Percentiles rank a stretch among this genome's conserved stretches.
phyloP scores from a whole-genome alignment of 202 grass and related monocot species.

The Setaria italica region DNA sequence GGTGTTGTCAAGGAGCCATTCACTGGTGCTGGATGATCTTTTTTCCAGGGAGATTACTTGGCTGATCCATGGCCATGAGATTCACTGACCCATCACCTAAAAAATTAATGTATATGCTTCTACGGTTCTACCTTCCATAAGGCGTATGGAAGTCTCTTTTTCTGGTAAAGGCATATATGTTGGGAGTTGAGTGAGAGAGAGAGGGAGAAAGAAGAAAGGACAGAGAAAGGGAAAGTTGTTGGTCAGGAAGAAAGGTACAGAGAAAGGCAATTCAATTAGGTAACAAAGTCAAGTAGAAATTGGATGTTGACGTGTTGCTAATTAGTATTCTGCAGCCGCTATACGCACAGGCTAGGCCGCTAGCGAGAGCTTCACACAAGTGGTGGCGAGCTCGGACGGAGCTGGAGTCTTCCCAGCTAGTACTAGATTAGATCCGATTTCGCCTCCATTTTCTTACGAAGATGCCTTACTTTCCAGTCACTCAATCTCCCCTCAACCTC shows the following conservation, averaged over 20 bases:
- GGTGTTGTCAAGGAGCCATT: constrained; percentile 30
- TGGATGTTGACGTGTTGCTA: constrained; percentile 16
- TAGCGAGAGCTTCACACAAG: neutral
- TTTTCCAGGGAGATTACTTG: constrained; percentile 35
- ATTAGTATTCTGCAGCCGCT: constrained; percentile 17
- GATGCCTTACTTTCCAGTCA: constrained; percentile 34
- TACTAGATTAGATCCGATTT: constrained; percentile 45
- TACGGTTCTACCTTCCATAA: neutral
- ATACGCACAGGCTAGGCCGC: constrained; percentile 18
- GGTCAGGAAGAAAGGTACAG: constrained; percentile 19
- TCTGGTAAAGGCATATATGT: neutral
- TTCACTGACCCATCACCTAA: neutral
- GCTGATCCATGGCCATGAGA: constrained; percentile 48
- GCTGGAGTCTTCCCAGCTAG: neutral
- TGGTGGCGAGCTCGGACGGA: neutral
- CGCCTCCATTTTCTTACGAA: neutral
- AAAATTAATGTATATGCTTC: neutral
- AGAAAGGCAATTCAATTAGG: constrained; percentile 17
- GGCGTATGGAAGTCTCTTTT: constrained; percentile 25
- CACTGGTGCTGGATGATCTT: constrained; percentile 34
- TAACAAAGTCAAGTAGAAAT: neutral
- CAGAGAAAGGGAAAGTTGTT: constrained; percentile 32
- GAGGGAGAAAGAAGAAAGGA: neutral
- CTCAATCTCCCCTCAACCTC: constrained; percentile 21
- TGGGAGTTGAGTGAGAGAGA: neutral